Percentiles rank a stretch among this genome's conserved stretches.
Conservation (phyloP, 495 filamentous ascomycete species). For the Penicillium flavigenum region DNA sequence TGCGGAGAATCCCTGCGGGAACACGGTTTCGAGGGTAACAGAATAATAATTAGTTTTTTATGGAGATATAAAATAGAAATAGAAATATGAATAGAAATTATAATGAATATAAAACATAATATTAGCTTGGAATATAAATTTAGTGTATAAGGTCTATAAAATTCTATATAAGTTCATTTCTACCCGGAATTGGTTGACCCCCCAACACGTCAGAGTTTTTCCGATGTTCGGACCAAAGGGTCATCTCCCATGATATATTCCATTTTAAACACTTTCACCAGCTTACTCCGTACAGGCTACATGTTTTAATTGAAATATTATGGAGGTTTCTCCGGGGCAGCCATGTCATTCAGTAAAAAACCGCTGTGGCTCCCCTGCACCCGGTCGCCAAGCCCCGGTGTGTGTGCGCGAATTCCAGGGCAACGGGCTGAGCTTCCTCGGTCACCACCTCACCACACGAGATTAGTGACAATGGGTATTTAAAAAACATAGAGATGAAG, state of each 20-base stretch:
- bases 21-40: constrained; percentile 4
- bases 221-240: constrained; percentile 24
- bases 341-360: neutral
- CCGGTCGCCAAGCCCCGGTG: constrained; percentile 46
- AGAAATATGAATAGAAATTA: neutral
- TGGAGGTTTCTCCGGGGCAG: neutral
- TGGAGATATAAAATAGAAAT: neutral
- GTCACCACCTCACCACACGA: constrained; percentile 7
- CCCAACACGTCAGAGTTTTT: constrained; percentile 42
- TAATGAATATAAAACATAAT: neutral
- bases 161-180: neutral
- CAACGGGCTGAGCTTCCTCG: constrained; percentile 21
- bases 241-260: constrained; percentile 19
- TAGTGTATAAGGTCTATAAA: neutral
- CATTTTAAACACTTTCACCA: neutral
- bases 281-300: neutral
- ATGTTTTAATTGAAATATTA: neutral
- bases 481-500: neutral
- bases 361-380: constrained; percentile 30
- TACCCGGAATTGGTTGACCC: constrained; percentile 17
- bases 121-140: neutral
- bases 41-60: neutral
- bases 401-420: constrained; percentile 38
- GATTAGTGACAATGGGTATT: constrained; percentile 6
- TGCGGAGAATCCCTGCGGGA: constrained; percentile 35